Evolutionary conservation across 108 stramenopile species (phyloP).

Genomic region (Skeletonema grethae): DNA sequence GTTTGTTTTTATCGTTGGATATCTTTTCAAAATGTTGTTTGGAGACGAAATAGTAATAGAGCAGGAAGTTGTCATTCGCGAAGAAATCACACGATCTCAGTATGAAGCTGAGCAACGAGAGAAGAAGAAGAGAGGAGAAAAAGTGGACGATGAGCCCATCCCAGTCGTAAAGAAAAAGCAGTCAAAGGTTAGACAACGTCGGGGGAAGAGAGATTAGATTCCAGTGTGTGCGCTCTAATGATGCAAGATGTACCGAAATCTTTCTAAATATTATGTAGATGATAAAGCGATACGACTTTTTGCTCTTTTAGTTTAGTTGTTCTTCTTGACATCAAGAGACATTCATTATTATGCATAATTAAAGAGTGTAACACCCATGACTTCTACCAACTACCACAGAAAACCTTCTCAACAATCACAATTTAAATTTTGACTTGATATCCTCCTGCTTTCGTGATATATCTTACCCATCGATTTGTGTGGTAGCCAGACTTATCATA

Average conservation of each 20-base stretch:
- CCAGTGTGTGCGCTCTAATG: too few relatives aligned
- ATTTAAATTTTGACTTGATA: conserved; percentile 96
- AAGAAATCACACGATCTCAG: conserved; percentile 13
- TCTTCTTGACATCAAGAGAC: neutral
- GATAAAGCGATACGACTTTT: neutral
- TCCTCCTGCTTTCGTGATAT: conserved; percentile 96
- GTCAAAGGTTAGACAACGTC: neutral
- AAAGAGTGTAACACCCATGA: conserved; percentile 6
- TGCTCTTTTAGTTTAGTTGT: neutral
- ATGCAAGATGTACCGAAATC: too few relatives aligned
- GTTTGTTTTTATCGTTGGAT: conserved; percentile 11
- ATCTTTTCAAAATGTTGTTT: neutral
- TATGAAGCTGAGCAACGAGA: conserved; percentile 6
- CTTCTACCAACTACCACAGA: too few relatives aligned
- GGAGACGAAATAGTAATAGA: conserved; percentile 22
- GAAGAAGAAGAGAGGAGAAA: conserved; percentile 1
- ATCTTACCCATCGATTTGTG: conserved; percentile 97
- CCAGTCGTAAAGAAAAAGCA: neutral
- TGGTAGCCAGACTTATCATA: conserved; percentile 98
- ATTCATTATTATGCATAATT: conserved; percentile 15
- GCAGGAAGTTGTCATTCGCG: conserved; percentile 15
- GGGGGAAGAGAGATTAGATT: conserved; percentile 2
- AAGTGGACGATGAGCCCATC: neutral
- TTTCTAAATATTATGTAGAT: too few relatives aligned
- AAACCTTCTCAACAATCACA: neutral